phyloP scores from a whole-genome alignment of 1,284 basidiomycete species.

The Vanrija sp. region DNA sequence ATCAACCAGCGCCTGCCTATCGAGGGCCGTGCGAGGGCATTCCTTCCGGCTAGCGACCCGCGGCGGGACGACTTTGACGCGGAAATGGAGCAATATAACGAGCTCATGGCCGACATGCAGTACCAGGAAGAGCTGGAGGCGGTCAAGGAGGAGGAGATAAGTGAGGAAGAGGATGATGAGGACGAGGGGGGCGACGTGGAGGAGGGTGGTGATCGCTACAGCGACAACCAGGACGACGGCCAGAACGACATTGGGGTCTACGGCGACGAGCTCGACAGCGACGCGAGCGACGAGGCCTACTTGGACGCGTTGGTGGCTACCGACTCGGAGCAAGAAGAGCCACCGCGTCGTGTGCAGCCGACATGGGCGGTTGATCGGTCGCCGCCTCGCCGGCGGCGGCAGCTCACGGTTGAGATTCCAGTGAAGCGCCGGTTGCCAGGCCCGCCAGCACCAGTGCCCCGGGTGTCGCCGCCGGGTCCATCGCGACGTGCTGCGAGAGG shows the following conservation, averaged over 20 bases:
- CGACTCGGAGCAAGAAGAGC: too few species aligned
- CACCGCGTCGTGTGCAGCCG: too few species aligned
- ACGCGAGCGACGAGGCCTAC: too few species aligned
- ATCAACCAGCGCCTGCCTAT: constrained; percentile 17
- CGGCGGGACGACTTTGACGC: constrained; percentile 1
- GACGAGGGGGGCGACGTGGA: constrained; percentile 2
- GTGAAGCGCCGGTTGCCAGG: too few species aligned
- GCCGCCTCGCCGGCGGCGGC: too few species aligned
- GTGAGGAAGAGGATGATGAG: constrained; percentile 2
- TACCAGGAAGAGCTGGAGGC: constrained; percentile 8
- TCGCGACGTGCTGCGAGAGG: too few species aligned
- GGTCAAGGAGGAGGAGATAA: background rate
- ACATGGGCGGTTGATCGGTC: too few species aligned
- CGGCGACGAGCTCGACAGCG: too few species aligned
- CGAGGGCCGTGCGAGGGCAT: constrained; percentile 30
- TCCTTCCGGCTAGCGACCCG: constrained; percentile 11
- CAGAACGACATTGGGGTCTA: background rate
- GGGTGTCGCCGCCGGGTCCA: too few species aligned
- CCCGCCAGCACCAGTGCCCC: too few species aligned
- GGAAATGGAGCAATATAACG: constrained; percentile 3
- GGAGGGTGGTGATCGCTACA: background rate
- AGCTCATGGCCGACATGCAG: background rate
- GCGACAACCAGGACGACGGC: constrained; percentile 4
- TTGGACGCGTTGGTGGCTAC: too few species aligned
- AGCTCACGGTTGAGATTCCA: too few species aligned